These are phyloP conservation scores for Quercus phellos DNA, from an alignment of 331 rosid species.

Conservation along the genomic window DNA sequence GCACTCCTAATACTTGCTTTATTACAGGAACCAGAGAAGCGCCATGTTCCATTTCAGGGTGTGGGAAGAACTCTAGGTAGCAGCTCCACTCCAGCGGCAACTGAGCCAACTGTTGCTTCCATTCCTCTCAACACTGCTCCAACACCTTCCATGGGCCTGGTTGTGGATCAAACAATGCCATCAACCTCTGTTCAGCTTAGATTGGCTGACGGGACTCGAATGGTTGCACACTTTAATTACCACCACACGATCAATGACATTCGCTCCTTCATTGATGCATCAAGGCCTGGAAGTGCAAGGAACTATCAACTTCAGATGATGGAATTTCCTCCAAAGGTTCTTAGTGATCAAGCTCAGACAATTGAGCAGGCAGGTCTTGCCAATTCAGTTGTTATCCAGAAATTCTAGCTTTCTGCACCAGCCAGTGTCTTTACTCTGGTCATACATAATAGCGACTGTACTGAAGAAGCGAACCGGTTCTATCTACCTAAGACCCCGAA, in stretches of 20 bases:
- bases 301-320: constrained; percentile 82
- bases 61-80: constrained; percentile 93
- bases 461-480: constrained; percentile 21
- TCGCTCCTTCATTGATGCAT: constrained; percentile 61
- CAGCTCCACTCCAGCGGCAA: constrained; percentile 54
- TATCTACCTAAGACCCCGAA: constrained; percentile 3
- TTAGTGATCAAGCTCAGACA: constrained; percentile 59
- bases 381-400: constrained; percentile 92
- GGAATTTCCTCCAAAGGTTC: constrained; percentile 94
- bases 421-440: constrained; percentile 5
- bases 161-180: constrained; percentile 75
- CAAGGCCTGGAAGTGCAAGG: constrained; percentile 55
- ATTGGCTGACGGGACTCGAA: constrained; percentile 89
- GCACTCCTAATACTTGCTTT: background rate
- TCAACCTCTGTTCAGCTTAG: constrained; percentile 82
- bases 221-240: constrained; percentile 62
- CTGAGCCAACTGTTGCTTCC: constrained; percentile 39
- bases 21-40: constrained; percentile 70
- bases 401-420: constrained; percentile 43
- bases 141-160: constrained; percentile 38
- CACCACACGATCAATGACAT: constrained; percentile 63
- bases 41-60: constrained; percentile 65
- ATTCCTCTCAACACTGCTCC: constrained; percentile 37
- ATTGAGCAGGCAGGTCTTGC: constrained; percentile 90
- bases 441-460: constrained; percentile 15